A percentile compares a stretch with the other conserved stretches of the same genome.
Evolutionary conservation across 257 asterid genomes (phyloP).

Genomic region (Solanum verrucosum): DNA sequence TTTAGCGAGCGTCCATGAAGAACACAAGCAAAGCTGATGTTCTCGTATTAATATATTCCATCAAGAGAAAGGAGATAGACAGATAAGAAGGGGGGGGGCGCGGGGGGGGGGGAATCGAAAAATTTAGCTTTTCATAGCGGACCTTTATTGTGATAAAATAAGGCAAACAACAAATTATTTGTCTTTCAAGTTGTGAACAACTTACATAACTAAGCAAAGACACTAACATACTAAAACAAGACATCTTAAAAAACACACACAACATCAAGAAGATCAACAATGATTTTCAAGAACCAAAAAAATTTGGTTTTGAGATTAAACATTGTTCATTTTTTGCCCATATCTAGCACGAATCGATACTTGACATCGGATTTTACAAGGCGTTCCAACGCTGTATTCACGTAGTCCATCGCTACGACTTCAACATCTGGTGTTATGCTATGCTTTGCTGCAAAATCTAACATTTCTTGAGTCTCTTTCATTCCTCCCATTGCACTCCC

Average conservation of each 20-base stretch:
- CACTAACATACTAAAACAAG: not conserved
- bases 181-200: not conserved
- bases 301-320: not conserved
- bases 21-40: not conserved
- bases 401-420: slow-evolving; percentile 32
- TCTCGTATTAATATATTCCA: no score
- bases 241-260: not conserved
- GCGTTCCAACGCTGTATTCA: slow-evolving; percentile 43
- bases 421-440: slow-evolving; percentile 40
- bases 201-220: not conserved
- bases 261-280: not conserved
- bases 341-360: slow-evolving; percentile 29
- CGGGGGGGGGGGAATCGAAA: no score
- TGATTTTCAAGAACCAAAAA: not conserved
- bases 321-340: not conserved
- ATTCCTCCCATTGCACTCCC: slow-evolving; percentile 42
- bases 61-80: not conserved
- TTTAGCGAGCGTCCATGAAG: fast-evolving
- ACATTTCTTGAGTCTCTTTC: slow-evolving; percentile 54
- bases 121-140: no score
- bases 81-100: not conserved
- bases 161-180: not conserved
- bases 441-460: slow-evolving; percentile 48
- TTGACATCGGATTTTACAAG: slow-evolving; percentile 34
- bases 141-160: no score